Evolutionary conservation across 2,329 filamentous ascomycete genomes (phyloP).

Genomic region (Aspergillus proliferans): DNA sequence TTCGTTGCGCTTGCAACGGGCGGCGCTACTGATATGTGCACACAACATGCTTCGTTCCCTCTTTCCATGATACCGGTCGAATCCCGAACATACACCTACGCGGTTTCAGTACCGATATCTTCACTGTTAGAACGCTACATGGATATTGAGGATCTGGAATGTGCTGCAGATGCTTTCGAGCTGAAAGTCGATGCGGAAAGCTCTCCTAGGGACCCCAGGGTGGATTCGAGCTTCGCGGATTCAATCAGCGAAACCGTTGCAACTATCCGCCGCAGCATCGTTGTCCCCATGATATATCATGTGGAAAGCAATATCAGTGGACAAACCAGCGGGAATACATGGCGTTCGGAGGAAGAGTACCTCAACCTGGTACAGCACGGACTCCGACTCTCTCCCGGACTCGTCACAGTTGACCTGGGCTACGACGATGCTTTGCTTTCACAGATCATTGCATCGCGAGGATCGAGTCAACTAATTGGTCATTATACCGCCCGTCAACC

Average conservation of each 20-base stretch:
- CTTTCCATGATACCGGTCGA: conserved; percentile 57
- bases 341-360: conserved; percentile 39
- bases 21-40: conserved; percentile 23
- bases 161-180: conserved; percentile 63
- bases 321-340: conserved; percentile 18
- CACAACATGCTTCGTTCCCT: conserved; percentile 49
- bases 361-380: conserved; percentile 55
- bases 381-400: conserved; percentile 58
- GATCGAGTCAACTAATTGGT: conserved; percentile 57
- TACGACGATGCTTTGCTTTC: conserved; percentile 48
- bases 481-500: conserved; percentile 43
- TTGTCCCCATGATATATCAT: conserved; percentile 54
- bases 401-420: conserved; percentile 56
- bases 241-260: conserved; percentile 55
- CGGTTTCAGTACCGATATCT: conserved; percentile 56
- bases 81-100: conserved; percentile 60
- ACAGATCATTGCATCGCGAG: conserved; percentile 47
- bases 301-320: conserved; percentile 30
- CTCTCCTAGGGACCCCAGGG: conserved; percentile 23
- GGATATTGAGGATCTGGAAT: conserved; percentile 60
- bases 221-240: conserved; percentile 35
- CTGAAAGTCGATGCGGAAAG: conserved; percentile 45
- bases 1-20: conserved; percentile 58
- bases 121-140: conserved; percentile 49
- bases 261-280: conserved; percentile 56